phyloP scores from a whole-genome alignment of 148 eudicot genomes.

The Fagopyrum homotropicum region DNA sequence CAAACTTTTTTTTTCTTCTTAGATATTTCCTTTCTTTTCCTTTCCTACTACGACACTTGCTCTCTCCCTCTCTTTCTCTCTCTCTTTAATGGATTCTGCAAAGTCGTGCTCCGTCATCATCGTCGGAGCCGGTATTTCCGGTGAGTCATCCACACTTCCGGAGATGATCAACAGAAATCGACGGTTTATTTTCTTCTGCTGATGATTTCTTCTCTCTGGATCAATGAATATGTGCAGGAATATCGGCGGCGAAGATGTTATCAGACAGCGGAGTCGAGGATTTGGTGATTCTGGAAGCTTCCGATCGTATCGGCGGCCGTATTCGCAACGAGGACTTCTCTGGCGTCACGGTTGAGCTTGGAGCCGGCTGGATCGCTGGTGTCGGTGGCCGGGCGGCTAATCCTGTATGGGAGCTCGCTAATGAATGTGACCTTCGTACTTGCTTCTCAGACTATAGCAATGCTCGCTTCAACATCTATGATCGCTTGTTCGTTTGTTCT shows the following conservation, averaged over 20 bases:
- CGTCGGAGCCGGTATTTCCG: conserved; percentile 91
- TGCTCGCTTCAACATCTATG: conserved; percentile 92
- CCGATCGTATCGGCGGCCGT: conserved; percentile 76
- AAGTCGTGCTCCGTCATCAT: conserved; percentile 48
- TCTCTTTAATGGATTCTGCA: conserved; percentile 1
- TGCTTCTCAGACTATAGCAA: conserved; percentile 78
- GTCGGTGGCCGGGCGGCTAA: conserved; percentile 68
- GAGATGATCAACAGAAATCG: not conserved
- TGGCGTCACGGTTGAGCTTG: conserved; percentile 72
- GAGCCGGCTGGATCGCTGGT: conserved; percentile 96
- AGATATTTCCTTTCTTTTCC: not conserved
- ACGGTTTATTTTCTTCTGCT: not conserved
- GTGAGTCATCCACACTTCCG: conserved; percentile 16
- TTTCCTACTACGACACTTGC: not conserved
- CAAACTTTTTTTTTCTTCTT: too few species aligned
- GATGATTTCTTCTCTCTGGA: not conserved
- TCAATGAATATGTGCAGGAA: conserved; percentile 28
- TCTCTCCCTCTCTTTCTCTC: not conserved
- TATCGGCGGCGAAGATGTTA: conserved; percentile 73
- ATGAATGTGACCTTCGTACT: conserved; percentile 48
- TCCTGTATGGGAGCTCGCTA: conserved; percentile 79
- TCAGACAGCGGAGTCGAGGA: conserved; percentile 72
- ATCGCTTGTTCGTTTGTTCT: conserved; percentile 31
- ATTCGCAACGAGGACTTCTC: conserved; percentile 53
- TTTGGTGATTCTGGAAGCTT: conserved; percentile 63